phyloP scores from a whole-genome alignment of 2,329 filamentous ascomycete species.

The Aspergillus ochraceus region DNA sequence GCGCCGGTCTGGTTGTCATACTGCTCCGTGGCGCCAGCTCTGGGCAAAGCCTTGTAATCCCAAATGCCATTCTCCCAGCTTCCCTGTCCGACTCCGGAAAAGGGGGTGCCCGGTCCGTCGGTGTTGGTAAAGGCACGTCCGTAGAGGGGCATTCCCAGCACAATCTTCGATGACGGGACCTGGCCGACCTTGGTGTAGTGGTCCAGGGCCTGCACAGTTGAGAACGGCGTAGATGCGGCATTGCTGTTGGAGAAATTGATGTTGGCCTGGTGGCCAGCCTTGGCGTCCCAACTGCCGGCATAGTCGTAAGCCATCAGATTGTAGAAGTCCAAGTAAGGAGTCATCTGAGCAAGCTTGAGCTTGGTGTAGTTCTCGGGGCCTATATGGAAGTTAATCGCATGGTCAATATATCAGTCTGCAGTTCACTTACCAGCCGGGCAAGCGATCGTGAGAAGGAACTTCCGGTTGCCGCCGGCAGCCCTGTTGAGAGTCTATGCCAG shows the following conservation, averaged over 20 bases:
- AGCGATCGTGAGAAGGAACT: slow-evolving; percentile 51
- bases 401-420: not conserved
- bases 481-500: slow-evolving; percentile 33
- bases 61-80: slow-evolving; percentile 84
- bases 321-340: slow-evolving; percentile 53
- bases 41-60: slow-evolving; percentile 84
- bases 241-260: slow-evolving; percentile 62
- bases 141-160: slow-evolving; percentile 95
- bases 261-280: slow-evolving; percentile 79
- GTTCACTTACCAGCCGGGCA: slow-evolving; percentile 44
- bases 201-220: slow-evolving; percentile 66
- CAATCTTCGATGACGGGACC: slow-evolving; percentile 69
- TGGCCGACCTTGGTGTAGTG: slow-evolving; percentile 64
- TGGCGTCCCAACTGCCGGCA: slow-evolving; percentile 75
- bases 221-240: slow-evolving; percentile 73
- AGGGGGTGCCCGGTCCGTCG: slow-evolving; percentile 70
- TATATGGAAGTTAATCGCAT: slow-evolving; percentile 11
- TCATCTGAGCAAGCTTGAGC: slow-evolving; percentile 46
- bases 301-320: slow-evolving; percentile 81
- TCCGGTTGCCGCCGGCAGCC: slow-evolving; percentile 41
- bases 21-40: slow-evolving; percentile 63
- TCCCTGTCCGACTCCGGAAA: slow-evolving; percentile 67
- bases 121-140: slow-evolving; percentile 83
- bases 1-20: slow-evolving; percentile 66
- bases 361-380: slow-evolving; percentile 45